These are phyloP conservation scores for Monascus purpureus DNA, from an alignment of 495 filamentous ascomycete species.

Conservation along the genomic window DNA sequence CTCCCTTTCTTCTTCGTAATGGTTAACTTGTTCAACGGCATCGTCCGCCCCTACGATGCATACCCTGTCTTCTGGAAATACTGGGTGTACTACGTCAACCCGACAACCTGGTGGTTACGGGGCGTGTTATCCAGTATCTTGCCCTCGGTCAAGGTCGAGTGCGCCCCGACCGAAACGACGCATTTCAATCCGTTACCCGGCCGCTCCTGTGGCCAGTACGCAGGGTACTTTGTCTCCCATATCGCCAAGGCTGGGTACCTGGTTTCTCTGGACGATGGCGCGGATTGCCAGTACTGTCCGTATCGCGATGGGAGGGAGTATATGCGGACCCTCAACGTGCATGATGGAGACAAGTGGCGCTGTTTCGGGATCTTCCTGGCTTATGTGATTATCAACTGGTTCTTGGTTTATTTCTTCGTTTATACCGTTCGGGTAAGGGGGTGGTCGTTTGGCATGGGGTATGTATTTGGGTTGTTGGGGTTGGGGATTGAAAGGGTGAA, in stretches of 20 bases:
- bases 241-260: slow-evolving; percentile 41
- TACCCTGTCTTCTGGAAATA: slow-evolving; percentile 64
- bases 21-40: slow-evolving; percentile 62
- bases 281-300: slow-evolving; percentile 62
- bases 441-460: slow-evolving; percentile 59
- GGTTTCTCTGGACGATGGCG: slow-evolving; percentile 38
- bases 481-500: slow-evolving; percentile 29
- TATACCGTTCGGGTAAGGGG: slow-evolving; percentile 61
- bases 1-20: slow-evolving; percentile 73
- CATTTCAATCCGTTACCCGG: slow-evolving; percentile 51
- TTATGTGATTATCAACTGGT: slow-evolving; percentile 66
- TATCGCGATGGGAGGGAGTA: slow-evolving; percentile 55
- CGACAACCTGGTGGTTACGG: slow-evolving; percentile 56
- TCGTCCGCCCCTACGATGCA: slow-evolving; percentile 46
- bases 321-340: slow-evolving; percentile 51
- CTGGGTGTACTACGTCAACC: slow-evolving; percentile 67
- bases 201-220: slow-evolving; percentile 49
- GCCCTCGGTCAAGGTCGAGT: slow-evolving; percentile 39
- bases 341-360: slow-evolving; percentile 50
- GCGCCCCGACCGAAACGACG: slow-evolving; percentile 44
- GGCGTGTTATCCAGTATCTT: slow-evolving; percentile 55
- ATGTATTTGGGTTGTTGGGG: slow-evolving; percentile 36
- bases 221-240: slow-evolving; percentile 33
- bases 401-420: slow-evolving; percentile 73
- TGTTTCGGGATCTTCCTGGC: slow-evolving; percentile 68